phyloP scores from a whole-genome alignment of 106 monocot genomes.

The Dioscorea alata region DNA sequence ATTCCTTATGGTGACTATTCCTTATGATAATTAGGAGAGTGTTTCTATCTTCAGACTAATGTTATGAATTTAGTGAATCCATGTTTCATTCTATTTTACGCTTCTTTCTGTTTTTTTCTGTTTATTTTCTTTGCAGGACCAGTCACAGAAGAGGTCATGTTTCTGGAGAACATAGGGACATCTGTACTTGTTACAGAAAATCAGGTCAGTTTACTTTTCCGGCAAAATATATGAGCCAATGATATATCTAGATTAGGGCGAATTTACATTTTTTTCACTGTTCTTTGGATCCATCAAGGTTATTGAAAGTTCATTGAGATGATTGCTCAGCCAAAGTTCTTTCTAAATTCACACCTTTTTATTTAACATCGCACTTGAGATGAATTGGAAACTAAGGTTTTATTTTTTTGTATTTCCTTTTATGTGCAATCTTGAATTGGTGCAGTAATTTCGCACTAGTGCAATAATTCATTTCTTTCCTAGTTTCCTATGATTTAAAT shows the following conservation, averaged over 20 bases:
- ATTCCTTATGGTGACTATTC: not conserved
- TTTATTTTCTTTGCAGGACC: slow-evolving; percentile 43
- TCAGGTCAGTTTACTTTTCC: slow-evolving; percentile 47
- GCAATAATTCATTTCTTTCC: not conserved
- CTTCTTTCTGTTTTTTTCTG: not conserved
- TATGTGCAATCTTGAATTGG: not conserved
- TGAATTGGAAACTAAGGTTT: not conserved
- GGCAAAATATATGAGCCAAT: not conserved
- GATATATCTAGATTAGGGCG: not conserved
- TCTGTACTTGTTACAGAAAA: slow-evolving; percentile 91
- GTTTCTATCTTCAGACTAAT: not conserved
- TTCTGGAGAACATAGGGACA: slow-evolving; percentile 92
- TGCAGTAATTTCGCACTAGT: not conserved
- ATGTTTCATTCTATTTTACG: not conserved
- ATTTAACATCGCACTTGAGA: not conserved
- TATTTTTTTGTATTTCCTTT: too few relatives aligned
- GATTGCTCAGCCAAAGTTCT: not conserved
- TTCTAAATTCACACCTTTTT: not conserved
- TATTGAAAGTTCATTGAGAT: not conserved
- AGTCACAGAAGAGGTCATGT: slow-evolving; percentile 85
- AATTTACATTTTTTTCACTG: not conserved
- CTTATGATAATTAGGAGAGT: not conserved
- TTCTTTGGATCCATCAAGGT: not conserved
- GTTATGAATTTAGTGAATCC: not conserved
- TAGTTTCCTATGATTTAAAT: not conserved